phyloP scores from a whole-genome alignment of 2,329 filamentous ascomycete species.

The Sclerotinia subarctica region DNA sequence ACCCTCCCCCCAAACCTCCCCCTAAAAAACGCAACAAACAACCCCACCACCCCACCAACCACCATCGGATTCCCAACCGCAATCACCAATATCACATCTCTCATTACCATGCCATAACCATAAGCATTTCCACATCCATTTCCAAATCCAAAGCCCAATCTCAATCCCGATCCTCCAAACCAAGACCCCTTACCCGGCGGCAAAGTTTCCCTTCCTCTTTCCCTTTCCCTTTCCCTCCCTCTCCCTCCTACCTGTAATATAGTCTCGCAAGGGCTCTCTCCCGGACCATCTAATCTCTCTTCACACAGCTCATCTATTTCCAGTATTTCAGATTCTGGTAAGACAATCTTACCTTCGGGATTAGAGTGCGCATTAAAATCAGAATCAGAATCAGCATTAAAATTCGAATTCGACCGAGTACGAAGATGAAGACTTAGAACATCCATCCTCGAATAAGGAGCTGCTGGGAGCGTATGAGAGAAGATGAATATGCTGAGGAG shows the following conservation, averaged over 20 bases:
- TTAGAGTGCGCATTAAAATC: not conserved
- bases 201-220: too few relatives aligned
- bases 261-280: too few relatives aligned
- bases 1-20: not conserved
- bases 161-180: not conserved
- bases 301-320: too few relatives aligned
- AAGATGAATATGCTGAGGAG: slow-evolving; percentile 12
- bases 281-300: not conserved
- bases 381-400: too few relatives aligned
- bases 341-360: too few relatives aligned
- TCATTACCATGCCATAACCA: not conserved
- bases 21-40: not conserved
- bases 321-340: not conserved
- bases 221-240: too few relatives aligned
- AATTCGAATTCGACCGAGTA: too few relatives aligned
- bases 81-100: not conserved
- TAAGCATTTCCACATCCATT: too few relatives aligned
- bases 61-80: not conserved
- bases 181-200: not conserved
- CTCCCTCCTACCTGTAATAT: too few relatives aligned
- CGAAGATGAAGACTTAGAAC: not conserved
- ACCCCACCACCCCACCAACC: not conserved
- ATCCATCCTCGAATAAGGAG: too few relatives aligned
- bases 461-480: not conserved
- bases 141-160: too few relatives aligned